These are phyloP conservation scores for Globisporangium solare DNA, from an alignment of 352 stramenopile genomes.

Conservation along the genomic window DNA sequence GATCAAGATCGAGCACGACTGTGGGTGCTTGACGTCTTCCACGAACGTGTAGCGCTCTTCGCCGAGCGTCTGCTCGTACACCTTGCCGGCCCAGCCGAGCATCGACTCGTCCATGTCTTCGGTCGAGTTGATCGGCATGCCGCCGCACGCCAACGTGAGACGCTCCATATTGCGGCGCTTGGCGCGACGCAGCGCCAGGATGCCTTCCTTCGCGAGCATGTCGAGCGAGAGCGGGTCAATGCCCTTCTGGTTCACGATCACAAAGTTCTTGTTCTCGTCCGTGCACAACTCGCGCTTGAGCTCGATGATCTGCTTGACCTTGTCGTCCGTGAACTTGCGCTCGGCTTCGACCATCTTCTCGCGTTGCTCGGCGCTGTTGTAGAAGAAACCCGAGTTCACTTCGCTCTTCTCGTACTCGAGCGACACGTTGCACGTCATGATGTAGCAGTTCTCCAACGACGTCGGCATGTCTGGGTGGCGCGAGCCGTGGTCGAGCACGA, in stretches of 20 bases:
- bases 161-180: slow-evolving; percentile 99
- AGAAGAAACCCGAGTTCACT: slow-evolving; percentile 98
- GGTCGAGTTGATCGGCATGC: slow-evolving; percentile 97
- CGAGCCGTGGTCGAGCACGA: slow-evolving; percentile 98
- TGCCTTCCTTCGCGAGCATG: slow-evolving; percentile 99
- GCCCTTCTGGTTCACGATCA: slow-evolving; percentile 99
- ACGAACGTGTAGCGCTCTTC: slow-evolving; percentile 99
- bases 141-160: slow-evolving; percentile 97
- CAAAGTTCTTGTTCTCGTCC: slow-evolving; percentile 95
- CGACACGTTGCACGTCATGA: slow-evolving; percentile 99
- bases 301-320: slow-evolving; percentile 96
- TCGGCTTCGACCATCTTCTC: slow-evolving; percentile 97
- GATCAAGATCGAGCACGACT: slow-evolving; percentile 98
- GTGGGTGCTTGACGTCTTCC: slow-evolving; percentile 95
- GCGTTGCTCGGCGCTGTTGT: slow-evolving; percentile 97
- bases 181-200: slow-evolving; percentile 95
- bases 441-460: slow-evolving; percentile 94
- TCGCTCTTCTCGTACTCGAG: slow-evolving; percentile 99
- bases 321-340: slow-evolving; percentile 95
- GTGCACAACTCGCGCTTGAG: slow-evolving; percentile 98
- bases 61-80: slow-evolving; percentile 97
- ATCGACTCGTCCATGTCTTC: slow-evolving; percentile 96
- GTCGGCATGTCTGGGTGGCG: slow-evolving; percentile 99
- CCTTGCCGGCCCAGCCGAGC: slow-evolving; percentile 95
- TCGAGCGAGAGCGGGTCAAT: slow-evolving; percentile 99